Conservation (phyloP, 345 rosid genomes). For the Eucalyptus albens region DNA sequence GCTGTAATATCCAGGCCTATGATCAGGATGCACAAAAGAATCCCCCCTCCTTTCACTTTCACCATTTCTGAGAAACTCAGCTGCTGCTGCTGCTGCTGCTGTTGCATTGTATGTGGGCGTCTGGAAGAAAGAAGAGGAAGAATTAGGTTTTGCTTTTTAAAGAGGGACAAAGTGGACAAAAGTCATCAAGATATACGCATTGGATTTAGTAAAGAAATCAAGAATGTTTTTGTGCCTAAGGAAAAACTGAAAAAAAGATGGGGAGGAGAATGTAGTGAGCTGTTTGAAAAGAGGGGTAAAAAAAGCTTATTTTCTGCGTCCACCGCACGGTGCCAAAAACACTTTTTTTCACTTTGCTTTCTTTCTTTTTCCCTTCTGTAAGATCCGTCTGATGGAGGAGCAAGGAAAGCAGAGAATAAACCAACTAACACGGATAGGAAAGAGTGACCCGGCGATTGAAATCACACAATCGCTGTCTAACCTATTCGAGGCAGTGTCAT, state of each 20-base stretch:
- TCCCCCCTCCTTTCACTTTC: constrained; percentile 42
- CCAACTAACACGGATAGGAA: neutral
- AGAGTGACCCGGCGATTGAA: neutral
- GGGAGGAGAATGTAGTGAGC: neutral
- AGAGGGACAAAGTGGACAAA: neutral
- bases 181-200: neutral
- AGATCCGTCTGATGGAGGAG: constrained; percentile 40
- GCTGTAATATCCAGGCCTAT: constrained; percentile 74
- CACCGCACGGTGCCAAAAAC: neutral
- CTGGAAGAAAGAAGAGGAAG: neutral
- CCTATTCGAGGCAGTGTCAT: neutral
- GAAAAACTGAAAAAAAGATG: neutral
- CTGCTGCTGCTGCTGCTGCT: neutral
- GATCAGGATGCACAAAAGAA: constrained; percentile 62
- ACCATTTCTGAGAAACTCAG: constrained; percentile 14
- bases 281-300: neutral
- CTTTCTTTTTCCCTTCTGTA: neutral
- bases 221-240: neutral
- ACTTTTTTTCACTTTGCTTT: constrained; percentile 2
- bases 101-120: neutral
- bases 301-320: constrained; percentile 24
- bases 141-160: neutral
- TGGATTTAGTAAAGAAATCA: neutral
- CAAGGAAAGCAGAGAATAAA: constrained; percentile 28
- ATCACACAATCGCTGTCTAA: neutral